These are phyloP conservation scores for Tylopilus sp. DNA, from an alignment of 768 basidiomycete species.

Conservation along the genomic window DNA sequence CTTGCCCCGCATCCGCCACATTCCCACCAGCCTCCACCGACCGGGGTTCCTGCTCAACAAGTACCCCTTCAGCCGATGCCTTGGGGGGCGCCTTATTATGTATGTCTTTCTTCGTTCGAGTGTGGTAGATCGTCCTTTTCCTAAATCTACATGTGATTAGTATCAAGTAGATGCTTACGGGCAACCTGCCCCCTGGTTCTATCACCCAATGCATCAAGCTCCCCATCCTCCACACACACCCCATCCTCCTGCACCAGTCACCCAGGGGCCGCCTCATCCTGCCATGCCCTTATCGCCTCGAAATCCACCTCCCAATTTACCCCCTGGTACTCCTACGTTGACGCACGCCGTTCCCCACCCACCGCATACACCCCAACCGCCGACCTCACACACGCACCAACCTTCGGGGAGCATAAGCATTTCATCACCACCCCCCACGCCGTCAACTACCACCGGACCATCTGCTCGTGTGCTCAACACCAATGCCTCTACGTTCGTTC, in stretches of 20 bases:
- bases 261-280: slow-evolving; percentile 43
- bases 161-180: slow-evolving; percentile 50
- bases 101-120: slow-evolving; percentile 35
- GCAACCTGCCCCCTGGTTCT: slow-evolving; percentile 39
- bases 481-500: slow-evolving; percentile 65
- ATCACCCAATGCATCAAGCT: slow-evolving; percentile 35
- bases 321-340: slow-evolving; percentile 68
- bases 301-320: slow-evolving; percentile 49
- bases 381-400: slow-evolving; percentile 39
- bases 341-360: slow-evolving; percentile 52
- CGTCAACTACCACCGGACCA: slow-evolving; percentile 46
- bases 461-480: slow-evolving; percentile 50
- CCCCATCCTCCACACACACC: slow-evolving; percentile 48
- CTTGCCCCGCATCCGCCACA: slow-evolving; percentile 47
- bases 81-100: slow-evolving; percentile 57
- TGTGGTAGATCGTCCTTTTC: not conserved
- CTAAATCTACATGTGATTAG: slow-evolving; percentile 23
- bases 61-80: slow-evolving; percentile 39
- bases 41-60: slow-evolving; percentile 46
- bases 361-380: slow-evolving; percentile 46
- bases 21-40: slow-evolving; percentile 53
- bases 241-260: slow-evolving; percentile 32
- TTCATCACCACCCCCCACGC: slow-evolving; percentile 67
- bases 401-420: slow-evolving; percentile 44
- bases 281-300: slow-evolving; percentile 70